Evolutionary conservation across 2,329 filamentous ascomycete species (phyloP).

Genomic region (Colletotrichum tropicicola): DNA sequence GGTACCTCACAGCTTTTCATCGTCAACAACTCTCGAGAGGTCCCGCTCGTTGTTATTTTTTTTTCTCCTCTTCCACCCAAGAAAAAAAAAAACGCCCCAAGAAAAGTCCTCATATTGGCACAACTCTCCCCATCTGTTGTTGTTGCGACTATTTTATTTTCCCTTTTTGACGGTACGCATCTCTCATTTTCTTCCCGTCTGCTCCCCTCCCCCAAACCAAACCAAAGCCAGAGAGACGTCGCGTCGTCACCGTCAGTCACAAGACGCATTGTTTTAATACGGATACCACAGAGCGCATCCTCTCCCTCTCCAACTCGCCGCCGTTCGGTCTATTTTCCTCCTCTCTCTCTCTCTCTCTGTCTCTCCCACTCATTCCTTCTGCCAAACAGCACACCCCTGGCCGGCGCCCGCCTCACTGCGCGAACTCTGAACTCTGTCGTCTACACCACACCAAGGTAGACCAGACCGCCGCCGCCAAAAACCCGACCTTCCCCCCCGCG

Average conservation of each 20-base stretch:
- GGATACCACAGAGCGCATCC: slow-evolving; percentile 3
- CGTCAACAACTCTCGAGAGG: background rate
- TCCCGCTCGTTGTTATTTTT: background rate
- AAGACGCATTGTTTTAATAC: slow-evolving; percentile 23
- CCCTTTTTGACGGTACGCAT: slow-evolving; percentile 12
- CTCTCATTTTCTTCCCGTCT: slow-evolving; percentile 1
- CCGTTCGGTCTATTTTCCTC: slow-evolving; percentile 27
- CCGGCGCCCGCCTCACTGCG: slow-evolving; percentile 8
- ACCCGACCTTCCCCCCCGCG: slow-evolving; percentile 13
- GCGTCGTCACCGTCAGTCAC: background rate
- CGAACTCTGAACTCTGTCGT: slow-evolving; percentile 13
- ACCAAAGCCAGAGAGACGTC: background rate
- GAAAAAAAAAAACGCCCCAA: background rate
- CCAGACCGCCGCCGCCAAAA: slow-evolving; percentile 1
- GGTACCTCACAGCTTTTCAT: background rate
- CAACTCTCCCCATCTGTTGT: slow-evolving; percentile 14
- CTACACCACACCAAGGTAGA: slow-evolving; percentile 12
- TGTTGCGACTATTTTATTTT: slow-evolving; percentile 5
- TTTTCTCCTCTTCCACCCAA: background rate
- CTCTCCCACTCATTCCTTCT: slow-evolving; percentile 33
- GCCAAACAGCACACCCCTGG: slow-evolving; percentile 19
- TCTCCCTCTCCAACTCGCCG: background rate
- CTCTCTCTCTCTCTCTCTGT: slow-evolving; percentile 18
- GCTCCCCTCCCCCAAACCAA: background rate
- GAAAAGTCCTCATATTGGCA: background rate